Percentiles rank a stretch among this genome's conserved stretches.
Conservation (phyloP, 768 basidiomycete species). For the Aureoboletus auriporus region DNA sequence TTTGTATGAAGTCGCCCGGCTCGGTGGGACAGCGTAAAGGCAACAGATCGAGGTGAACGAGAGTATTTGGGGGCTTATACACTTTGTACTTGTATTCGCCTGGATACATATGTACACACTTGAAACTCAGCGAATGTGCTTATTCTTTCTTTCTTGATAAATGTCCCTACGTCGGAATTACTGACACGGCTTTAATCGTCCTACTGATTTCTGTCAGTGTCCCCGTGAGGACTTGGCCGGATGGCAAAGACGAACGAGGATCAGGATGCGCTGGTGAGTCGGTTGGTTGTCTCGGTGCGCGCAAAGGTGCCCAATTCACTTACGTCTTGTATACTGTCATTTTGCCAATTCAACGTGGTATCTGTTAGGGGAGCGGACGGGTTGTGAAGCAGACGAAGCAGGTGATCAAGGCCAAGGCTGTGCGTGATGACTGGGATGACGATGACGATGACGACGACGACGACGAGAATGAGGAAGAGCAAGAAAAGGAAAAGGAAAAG, state of each 20-base stretch:
- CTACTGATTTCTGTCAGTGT: not conserved
- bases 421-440: constrained; percentile 58
- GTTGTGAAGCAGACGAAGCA: constrained; percentile 3
- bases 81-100: no score
- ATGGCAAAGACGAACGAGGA: constrained; percentile 14
- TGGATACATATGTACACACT: not conserved
- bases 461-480: not conserved
- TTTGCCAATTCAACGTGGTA: not conserved
- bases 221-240: not conserved
- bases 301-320: constrained; percentile 8
- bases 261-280: constrained; percentile 14
- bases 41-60: not conserved
- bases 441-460: constrained; percentile 39
- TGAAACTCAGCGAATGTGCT: constrained; percentile 21
- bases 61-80: no score
- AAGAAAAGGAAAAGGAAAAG: not conserved
- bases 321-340: constrained; percentile 6
- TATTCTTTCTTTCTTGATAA: no score
- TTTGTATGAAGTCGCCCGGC: constrained; percentile 28
- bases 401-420: constrained; percentile 4
- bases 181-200: no score
- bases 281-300: not conserved
- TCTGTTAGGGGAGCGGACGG: constrained; percentile 5
- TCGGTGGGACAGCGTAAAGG: constrained; percentile 12
- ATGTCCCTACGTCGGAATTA: no score